Base-by-base conservation (phyloP, 2,329 filamentous ascomycete species). In the Fusarium newnesense region DNA sequence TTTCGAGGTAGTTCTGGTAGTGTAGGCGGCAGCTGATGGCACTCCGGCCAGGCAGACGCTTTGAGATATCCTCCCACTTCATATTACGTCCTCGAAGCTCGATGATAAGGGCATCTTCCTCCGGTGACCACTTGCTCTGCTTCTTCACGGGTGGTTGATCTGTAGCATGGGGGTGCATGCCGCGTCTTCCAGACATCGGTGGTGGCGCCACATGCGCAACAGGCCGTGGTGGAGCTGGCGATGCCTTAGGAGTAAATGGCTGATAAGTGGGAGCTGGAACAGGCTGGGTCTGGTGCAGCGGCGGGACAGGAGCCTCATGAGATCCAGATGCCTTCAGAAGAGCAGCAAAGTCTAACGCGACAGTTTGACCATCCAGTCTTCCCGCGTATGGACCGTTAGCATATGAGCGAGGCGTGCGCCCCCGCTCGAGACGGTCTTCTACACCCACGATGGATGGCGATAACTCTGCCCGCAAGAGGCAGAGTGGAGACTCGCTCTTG, bases 41-140 rank as follows among this genome's bases (percentile, higher is more conserved):
- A 83, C 95, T 98, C 76, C 96, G 90, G 70, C 96, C 96, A 6
- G 95, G 95, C 56, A 98, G 85, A 61, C 92, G 90, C 85, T 96
- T 97, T 70, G 94, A 97, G 78, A 98, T 98, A 82, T 98, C 96
- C 80, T 98, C 96, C 96, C 96, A 98, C 81, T 98, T 98, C 94
- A 98, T 97, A 13, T 94, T 94, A 76, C 92, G 92, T 42, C 94
- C 94, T 65, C 96, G 91, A 70, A 98, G 89, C 81, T 97, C 94
- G 77, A 98, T 97, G 77, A 97, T 97, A 54, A 96, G 85, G n/a
- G 93, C 90, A 82, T 98, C 95, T 82, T 98, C 96, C 70, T 98
- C 94, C 2, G 93, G 87, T 9, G 94, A 97, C 96, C 96, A 98
- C 83, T 98, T 98, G 80, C 94, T 97, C 82, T 98, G 95, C 84